phyloP scores from a whole-genome alignment of 305 asterid genomes.

The Salvia sclarea region DNA sequence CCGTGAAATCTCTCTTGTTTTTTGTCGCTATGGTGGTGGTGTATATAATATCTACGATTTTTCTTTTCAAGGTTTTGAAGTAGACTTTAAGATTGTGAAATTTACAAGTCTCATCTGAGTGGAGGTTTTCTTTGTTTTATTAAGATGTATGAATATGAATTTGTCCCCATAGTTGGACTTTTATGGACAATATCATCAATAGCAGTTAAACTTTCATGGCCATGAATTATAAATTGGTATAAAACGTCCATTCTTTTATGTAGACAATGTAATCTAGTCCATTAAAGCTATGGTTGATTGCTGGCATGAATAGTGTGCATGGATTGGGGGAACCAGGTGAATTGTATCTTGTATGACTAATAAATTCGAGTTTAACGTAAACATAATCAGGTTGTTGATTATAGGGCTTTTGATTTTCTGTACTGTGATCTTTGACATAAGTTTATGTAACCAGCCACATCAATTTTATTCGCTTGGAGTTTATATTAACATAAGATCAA shows the following conservation, averaged over 20 bases:
- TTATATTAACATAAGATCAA: neutral
- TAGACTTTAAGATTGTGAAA: neutral
- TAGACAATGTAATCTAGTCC: neutral
- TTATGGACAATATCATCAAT: neutral
- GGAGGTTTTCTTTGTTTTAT: neutral
- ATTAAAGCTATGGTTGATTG: neutral
- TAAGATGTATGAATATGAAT: neutral
- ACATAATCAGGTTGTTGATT: neutral
- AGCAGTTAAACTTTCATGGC: neutral
- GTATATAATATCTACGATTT: neutral
- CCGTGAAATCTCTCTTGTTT: neutral
- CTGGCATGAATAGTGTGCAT: constrained; percentile 1
- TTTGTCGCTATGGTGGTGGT: neutral
- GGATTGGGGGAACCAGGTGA: neutral
- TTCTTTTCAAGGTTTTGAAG: neutral
- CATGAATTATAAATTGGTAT: neutral
- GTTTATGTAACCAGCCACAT: neutral
- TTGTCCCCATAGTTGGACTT: constrained; percentile 13
- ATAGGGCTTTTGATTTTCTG: neutral
- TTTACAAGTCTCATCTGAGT: neutral
- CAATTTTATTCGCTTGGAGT: constrained; percentile 8
- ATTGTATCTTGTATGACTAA: constrained; percentile 5
- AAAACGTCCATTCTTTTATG: neutral
- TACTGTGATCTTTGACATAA: neutral
- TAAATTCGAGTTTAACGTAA: neutral